Percentiles rank a stretch among this genome's conserved stretches.
phyloP scores from a whole-genome alignment of 2,329 filamentous ascomycete species.

The Cladosporium sp. region DNA sequence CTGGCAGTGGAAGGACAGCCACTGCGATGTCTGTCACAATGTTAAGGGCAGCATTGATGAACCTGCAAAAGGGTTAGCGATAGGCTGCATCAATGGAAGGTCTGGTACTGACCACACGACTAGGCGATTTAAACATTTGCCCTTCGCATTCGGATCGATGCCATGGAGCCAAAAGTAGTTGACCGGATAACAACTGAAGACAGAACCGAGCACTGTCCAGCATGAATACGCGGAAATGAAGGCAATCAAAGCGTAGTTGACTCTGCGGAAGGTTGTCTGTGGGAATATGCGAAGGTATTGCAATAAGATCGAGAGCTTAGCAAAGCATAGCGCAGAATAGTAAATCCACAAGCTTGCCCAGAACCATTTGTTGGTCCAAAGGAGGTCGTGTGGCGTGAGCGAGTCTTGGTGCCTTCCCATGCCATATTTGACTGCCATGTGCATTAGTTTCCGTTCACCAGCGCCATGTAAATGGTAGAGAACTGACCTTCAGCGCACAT shows the following conservation, averaged over 20 bases:
- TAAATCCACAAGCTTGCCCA: conserved; percentile 18
- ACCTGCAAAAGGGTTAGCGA: conserved; percentile 15
- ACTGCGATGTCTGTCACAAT: conserved; percentile 32
- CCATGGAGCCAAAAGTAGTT: conserved; percentile 27
- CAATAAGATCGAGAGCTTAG: conserved; percentile 21
- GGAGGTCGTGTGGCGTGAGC: conserved; percentile 6
- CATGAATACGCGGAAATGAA: conserved; percentile 26
- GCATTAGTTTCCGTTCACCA: not conserved
- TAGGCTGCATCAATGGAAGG: too few relatives aligned
- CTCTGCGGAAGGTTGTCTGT: conserved; percentile 14
- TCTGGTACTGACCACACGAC: conserved; percentile 24
- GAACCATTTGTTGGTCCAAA: conserved; percentile 15
- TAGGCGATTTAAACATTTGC: conserved; percentile 24
- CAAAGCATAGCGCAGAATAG: conserved; percentile 14
- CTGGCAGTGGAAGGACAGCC: conserved; percentile 30
- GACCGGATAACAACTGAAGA: conserved; percentile 31
- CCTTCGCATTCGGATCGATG: conserved; percentile 4
- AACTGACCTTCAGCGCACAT: conserved; percentile 17
- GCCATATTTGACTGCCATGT: conserved; percentile 16
- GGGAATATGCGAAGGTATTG: conserved; percentile 23
- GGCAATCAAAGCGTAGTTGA: conserved; percentile 22
- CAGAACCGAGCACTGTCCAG: conserved; percentile 26
- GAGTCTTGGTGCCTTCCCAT: conserved; percentile 16
- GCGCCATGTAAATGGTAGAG: not conserved
- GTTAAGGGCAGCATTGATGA: conserved; percentile 30